Percentiles rank a stretch among this genome's conserved stretches.
phyloP scores from a whole-genome alignment of 257 asterid species.

The Coffea canephora region DNA sequence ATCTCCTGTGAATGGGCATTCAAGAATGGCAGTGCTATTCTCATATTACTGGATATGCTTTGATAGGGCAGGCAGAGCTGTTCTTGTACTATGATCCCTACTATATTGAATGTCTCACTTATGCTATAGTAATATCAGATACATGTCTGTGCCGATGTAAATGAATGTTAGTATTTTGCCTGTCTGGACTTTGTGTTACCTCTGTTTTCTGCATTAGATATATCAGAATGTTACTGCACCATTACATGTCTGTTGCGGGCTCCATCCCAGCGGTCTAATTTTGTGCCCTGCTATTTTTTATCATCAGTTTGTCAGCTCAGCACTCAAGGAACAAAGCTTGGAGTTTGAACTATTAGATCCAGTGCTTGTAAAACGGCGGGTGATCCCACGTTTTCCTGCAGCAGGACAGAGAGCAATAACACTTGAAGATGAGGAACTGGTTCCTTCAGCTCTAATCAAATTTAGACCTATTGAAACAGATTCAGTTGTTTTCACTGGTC shows the following conservation, averaged over 20 bases:
- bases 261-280: not conserved
- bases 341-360: constrained; percentile 83
- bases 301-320: constrained; percentile 74
- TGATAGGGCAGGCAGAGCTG: not conserved
- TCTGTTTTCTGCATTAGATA: not conserved
- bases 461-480: constrained; percentile 78
- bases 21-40: not conserved
- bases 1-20: not conserved
- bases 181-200: not conserved
- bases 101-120: not conserved
- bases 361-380: constrained; percentile 53
- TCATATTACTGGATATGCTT: not conserved
- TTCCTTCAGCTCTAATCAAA: constrained; percentile 86
- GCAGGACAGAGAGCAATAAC: constrained; percentile 49
- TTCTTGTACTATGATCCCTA: not conserved
- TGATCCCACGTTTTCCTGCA: constrained; percentile 66
- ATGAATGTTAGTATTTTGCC: not conserved
- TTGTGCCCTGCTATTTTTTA: not conserved
- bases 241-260: no score
- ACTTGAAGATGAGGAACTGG: constrained; percentile 85
- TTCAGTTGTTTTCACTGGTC: constrained; percentile 69
- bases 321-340: constrained; percentile 76
- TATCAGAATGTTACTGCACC: not conserved
- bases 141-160: not conserved
- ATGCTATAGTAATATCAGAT: not conserved